Evolutionary conservation across 78 protist genomes (phyloP), one percentile per base, ranked within the genome.

Genomic region (Speleostelium caveatum): DNA sequence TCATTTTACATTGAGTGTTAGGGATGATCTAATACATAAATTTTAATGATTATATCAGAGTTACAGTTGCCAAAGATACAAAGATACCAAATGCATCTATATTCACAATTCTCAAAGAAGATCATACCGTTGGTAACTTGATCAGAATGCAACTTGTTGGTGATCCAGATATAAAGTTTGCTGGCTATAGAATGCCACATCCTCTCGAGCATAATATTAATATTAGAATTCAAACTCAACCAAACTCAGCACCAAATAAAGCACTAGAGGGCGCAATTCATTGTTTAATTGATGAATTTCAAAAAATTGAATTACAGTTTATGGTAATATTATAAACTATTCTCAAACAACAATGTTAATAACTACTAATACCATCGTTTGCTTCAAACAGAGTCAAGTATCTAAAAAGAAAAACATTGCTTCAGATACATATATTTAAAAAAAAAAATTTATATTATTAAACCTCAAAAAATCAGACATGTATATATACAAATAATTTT

Each of bases 181-280:
- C 94, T 38, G 97, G 97, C 5, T 95, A 95, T 63, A 73, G 77
- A 12, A 76, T 91, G 76, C 97, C 97, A 19, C 97, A 95, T 73
- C 97, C 97, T 12, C 71, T 94, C 1, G 96, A 95, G 49, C 96
- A 85, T 33, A 62, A 75, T 36, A 75, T 95, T 22, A 60, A 30
- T 10, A 45, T 95, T 49, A 73, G 73, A 61, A 74, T 95, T 28
- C 96, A 91, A 51, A 91, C 95, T 0, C 56, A 66, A 55, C 73
- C 71, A 39, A 65, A 75, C 1, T 59, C 79, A 14, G 66, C 86
- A 56, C 94, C 94, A 32, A 60, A 61, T n/a, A 61, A 73, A 51
- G 86, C 87, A 24, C 19, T 88, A 0, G 78, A 76, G 33, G 75
- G 72, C 22, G 65, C 87, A 7, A 71, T 88, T 22, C 66, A 76